Conservation (phyloP, 345 rosid genomes). For the Eucalyptus pauciflora region DNA sequence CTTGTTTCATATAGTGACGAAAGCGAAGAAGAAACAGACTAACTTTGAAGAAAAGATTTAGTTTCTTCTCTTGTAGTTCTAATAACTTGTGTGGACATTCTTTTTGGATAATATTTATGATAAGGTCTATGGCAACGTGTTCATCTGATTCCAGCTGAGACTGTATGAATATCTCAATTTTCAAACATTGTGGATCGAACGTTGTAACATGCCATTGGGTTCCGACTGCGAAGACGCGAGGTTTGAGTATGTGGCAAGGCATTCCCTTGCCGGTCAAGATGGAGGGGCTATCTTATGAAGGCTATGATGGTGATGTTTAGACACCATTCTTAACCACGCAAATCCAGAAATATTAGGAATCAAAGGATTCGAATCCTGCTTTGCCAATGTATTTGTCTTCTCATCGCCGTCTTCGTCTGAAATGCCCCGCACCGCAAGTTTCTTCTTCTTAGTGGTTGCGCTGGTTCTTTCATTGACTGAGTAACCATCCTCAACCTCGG, state of each 20-base stretch:
- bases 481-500: neutral
- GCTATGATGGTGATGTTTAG: neutral
- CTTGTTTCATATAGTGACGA: conserved; percentile 89
- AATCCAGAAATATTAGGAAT: neutral
- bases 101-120: neutral
- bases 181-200: neutral
- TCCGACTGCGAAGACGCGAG: neutral
- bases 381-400: neutral
- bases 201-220: neutral
- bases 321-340: neutral
- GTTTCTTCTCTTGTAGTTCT: neutral
- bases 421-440: neutral
- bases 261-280: neutral
- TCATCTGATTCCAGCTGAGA: neutral
- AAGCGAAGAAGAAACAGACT: conserved; percentile 52
- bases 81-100: neutral
- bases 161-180: neutral
- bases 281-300: neutral
- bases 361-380: neutral
- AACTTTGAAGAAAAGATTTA: neutral
- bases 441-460: neutral
- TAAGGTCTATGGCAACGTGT: neutral
- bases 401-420: neutral
- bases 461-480: neutral
- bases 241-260: neutral